phyloP scores from a whole-genome alignment of 2,329 filamentous ascomycete genomes.

The Aspergillus oerlinghausenensis region DNA sequence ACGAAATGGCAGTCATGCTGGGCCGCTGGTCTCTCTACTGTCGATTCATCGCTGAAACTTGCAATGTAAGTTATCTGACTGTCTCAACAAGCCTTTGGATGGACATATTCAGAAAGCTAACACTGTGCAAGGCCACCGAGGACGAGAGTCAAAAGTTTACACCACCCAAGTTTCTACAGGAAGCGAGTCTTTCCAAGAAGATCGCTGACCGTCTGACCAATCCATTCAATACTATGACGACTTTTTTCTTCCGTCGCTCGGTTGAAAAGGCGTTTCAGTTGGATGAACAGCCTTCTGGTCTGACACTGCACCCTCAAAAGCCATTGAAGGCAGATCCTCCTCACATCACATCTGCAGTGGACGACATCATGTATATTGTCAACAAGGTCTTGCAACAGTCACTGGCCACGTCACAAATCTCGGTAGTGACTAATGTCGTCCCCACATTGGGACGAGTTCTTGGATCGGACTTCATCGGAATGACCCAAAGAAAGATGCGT shows the following conservation, averaged over 20 bases:
- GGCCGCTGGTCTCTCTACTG: constrained; percentile 89
- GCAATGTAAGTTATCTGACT: constrained; percentile 56
- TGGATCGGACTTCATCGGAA: constrained; percentile 85
- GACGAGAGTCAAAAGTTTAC: constrained; percentile 55
- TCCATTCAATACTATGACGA: constrained; percentile 88
- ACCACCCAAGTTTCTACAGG: constrained; percentile 68
- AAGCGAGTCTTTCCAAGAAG: constrained; percentile 77
- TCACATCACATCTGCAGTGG: constrained; percentile 90
- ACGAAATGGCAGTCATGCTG: constrained; percentile 87
- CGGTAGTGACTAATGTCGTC: constrained; percentile 71
- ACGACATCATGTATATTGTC: constrained; percentile 99
- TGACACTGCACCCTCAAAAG: constrained; percentile 70
- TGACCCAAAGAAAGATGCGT: constrained; percentile 96
- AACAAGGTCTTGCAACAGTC: constrained; percentile 85
- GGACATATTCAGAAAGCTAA: constrained; percentile 8
- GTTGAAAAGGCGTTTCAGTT: constrained; percentile 98
- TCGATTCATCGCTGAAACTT: constrained; percentile 82
- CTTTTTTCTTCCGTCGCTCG: constrained; percentile 92
- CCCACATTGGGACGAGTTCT: constrained; percentile 76
- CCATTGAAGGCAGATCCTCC: constrained; percentile 73
- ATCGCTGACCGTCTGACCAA: constrained; percentile 67
- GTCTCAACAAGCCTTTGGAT: neutral
- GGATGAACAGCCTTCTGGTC: constrained; percentile 76
- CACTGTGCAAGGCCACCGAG: constrained; percentile 31
- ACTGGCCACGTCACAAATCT: constrained; percentile 76